Evolutionary conservation across 1,139 yeast species (phyloP).

Genomic region (Komagataea norvegica): DNA sequence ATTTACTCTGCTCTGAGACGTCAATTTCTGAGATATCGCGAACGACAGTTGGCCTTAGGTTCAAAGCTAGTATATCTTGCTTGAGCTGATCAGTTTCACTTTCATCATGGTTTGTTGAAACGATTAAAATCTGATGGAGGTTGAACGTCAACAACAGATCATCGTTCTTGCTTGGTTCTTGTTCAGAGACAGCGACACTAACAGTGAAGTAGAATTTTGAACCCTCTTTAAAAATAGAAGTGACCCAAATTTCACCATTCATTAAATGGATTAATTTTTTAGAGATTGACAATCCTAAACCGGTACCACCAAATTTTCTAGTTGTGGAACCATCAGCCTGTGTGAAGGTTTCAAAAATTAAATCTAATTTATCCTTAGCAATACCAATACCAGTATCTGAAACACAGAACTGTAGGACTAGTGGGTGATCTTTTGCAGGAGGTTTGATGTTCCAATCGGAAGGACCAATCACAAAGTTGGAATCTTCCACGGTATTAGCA

Average conservation of each 20-base stretch:
- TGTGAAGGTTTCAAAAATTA: conserved; percentile 84
- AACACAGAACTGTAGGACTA: conserved; percentile 77
- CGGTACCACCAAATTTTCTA: conserved; percentile 88
- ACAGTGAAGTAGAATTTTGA: conserved; percentile 80
- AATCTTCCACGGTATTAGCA: conserved; percentile 18
- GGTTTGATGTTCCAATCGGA: conserved; percentile 16
- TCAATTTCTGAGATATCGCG: conserved; percentile 38
- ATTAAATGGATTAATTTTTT: conserved; percentile 79
- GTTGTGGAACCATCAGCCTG: conserved; percentile 94
- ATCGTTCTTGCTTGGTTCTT: conserved; percentile 66
- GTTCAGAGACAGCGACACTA: conserved; percentile 65
- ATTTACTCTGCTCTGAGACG: conserved; percentile 47
- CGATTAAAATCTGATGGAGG: conserved; percentile 63
- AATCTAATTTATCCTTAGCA: conserved; percentile 74
- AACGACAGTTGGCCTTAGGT: conserved; percentile 39
- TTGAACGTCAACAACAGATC: conserved; percentile 72
- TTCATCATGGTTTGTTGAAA: conserved; percentile 59
- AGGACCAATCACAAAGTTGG: conserved; percentile 20
- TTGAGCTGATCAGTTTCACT: conserved; percentile 45
- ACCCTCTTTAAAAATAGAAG: conserved; percentile 73
- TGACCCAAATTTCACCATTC: conserved; percentile 93
- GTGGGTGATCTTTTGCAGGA: conserved; percentile 32
- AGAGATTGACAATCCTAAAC: conserved; percentile 80
- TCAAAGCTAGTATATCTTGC: conserved; percentile 26
- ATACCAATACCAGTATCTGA: conserved; percentile 91